phyloP scores from a whole-genome alignment of 768 basidiomycete species.

The Podaxis sp. region DNA sequence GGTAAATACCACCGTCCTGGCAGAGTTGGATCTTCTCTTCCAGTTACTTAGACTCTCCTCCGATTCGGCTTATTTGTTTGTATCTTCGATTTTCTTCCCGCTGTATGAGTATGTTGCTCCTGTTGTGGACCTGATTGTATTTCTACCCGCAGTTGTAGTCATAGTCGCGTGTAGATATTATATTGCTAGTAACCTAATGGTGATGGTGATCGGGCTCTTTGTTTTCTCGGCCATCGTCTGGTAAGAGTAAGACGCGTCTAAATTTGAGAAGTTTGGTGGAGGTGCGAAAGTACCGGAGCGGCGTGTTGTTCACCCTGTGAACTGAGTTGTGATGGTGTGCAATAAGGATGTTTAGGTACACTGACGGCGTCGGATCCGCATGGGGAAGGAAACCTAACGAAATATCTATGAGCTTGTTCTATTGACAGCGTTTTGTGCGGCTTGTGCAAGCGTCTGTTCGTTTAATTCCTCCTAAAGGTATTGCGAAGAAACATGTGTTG shows the following conservation, averaged over 20 bases:
- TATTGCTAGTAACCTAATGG: too few species aligned
- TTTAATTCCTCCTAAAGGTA: slow-evolving; percentile 2
- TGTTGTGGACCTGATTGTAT: neutral
- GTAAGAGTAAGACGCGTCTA: too few species aligned
- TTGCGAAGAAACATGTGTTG: neutral
- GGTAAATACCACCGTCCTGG: slow-evolving; percentile 39
- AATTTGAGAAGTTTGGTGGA: too few species aligned
- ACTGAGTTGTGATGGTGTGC: neutral
- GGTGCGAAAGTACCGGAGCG: too few species aligned
- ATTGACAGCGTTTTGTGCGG: slow-evolving; percentile 1
- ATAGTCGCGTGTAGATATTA: neutral
- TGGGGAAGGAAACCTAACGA: neutral
- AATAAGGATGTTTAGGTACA: neutral
- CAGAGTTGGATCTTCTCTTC: neutral
- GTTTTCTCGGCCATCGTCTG: too few species aligned
- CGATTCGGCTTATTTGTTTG: too few species aligned
- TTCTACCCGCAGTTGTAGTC: neutral
- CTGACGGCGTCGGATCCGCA: neutral
- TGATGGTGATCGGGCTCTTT: too few species aligned
- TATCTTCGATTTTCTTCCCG: too few species aligned
- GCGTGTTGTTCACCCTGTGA: neutral
- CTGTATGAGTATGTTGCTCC: too few species aligned
- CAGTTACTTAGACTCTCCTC: too few species aligned
- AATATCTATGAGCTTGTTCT: slow-evolving; percentile 6
- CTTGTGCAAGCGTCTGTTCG: slow-evolving; percentile 7